Conservation (phyloP, 129 eudicot genomes). For the Flaveria trinervia region DNA sequence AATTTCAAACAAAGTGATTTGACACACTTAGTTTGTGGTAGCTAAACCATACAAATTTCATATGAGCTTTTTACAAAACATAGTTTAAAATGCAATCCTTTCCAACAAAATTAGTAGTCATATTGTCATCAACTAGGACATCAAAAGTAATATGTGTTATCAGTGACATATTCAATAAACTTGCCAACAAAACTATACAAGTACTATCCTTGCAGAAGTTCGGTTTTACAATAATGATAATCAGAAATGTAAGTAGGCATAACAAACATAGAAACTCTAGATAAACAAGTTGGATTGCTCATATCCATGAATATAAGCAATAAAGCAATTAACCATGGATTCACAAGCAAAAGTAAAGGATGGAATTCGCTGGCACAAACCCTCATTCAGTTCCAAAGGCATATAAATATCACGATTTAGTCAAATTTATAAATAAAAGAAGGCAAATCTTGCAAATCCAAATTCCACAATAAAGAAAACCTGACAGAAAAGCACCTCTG, state of each 20-base stretch:
- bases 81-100: neutral
- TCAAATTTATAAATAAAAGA: neutral
- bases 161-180: neutral
- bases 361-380: neutral
- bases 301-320: slow-evolving; percentile 1
- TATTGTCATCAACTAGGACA: neutral
- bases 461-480: neutral
- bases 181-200: neutral
- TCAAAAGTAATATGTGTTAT: too few species aligned
- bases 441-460: neutral
- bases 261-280: too few species aligned
- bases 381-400: neutral
- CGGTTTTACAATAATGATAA: neutral
- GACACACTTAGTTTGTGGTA: neutral
- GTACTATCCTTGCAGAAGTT: neutral
- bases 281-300: neutral
- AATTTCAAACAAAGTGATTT: neutral
- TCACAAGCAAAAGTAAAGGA: neutral
- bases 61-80: neutral
- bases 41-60: neutral
- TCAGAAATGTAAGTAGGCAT: too few species aligned
- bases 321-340: neutral
- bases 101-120: neutral
- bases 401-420: neutral
- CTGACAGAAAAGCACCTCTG: neutral